phyloP scores from a whole-genome alignment of 371 early-diverging fungal genomes.

The Catenaria anguillulae region DNA sequence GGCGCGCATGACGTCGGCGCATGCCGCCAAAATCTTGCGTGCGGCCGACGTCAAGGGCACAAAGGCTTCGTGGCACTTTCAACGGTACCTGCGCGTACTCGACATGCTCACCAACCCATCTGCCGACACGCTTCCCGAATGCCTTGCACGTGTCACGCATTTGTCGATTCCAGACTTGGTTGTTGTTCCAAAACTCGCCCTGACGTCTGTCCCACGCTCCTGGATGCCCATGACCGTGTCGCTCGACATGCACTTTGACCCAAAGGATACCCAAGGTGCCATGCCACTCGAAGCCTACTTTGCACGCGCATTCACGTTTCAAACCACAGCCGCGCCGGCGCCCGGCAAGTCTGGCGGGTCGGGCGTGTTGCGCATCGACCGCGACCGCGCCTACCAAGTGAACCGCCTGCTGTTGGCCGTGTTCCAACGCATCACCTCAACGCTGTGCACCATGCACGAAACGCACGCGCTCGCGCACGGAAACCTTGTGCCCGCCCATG shows the following conservation, averaged over 20 bases:
- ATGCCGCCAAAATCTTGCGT: neutral
- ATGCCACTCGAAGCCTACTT: neutral
- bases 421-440: neutral
- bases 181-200: neutral
- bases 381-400: neutral
- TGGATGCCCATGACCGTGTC: slow-evolving; percentile 1
- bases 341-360: neutral
- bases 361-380: slow-evolving; percentile 2
- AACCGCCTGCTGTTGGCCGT: neutral
- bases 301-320: neutral
- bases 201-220: neutral
- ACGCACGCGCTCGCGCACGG: neutral
- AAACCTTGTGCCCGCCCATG: neutral
- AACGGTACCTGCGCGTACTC: neutral
- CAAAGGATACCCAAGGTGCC: neutral
- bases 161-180: neutral
- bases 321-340: too few species aligned
- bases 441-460: slow-evolving; percentile 1
- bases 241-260: neutral
- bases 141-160: neutral
- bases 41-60: neutral
- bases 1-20: neutral
- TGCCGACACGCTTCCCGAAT: neutral
- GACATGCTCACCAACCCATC: neutral
- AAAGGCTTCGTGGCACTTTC: neutral